Conservation (phyloP, 352 stramenopile genomes). For the Phytophthora hibernalis region DNA sequence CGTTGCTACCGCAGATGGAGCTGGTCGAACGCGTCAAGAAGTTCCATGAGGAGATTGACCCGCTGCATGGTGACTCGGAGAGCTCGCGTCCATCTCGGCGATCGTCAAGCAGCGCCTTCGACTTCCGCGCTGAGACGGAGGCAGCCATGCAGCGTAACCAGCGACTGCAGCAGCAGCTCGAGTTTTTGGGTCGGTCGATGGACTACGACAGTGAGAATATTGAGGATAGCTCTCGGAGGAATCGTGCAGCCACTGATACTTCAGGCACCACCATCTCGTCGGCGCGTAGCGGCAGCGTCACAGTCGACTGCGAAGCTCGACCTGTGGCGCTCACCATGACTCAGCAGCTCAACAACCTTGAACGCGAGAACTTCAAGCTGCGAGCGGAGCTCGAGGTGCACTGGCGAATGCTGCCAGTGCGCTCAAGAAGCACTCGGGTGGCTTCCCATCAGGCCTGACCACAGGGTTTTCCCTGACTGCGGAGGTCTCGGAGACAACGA, state of each 20-base stretch:
- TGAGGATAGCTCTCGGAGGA: constrained; percentile 14
- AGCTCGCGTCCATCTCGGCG: constrained; percentile 15
- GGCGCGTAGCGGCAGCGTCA: constrained; percentile 31
- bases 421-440: constrained; percentile 47
- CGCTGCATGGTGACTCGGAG: constrained; percentile 34
- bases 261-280: constrained; percentile 52
- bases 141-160: constrained; percentile 70
- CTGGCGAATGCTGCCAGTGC: constrained; percentile 39
- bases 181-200: constrained; percentile 65
- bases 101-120: constrained; percentile 37
- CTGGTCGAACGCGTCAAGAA: constrained; percentile 80
- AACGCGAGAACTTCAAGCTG: constrained; percentile 78
- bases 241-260: constrained; percentile 53
- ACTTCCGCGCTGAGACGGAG: constrained; percentile 63
- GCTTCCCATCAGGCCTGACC: constrained; percentile 34
- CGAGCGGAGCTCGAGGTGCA: constrained; percentile 57
- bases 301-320: constrained; percentile 34
- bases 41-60: constrained; percentile 61
- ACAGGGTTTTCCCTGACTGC: constrained; percentile 37
- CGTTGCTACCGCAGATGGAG: constrained; percentile 72
- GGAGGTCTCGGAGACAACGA: constrained; percentile 57
- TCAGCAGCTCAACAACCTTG: constrained; percentile 75
- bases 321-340: constrained; percentile 67
- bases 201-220: constrained; percentile 46
- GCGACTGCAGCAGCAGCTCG: constrained; percentile 66